Evolutionary conservation across 1,284 basidiomycete genomes (phyloP).

Genomic region (Pterulicium gracile): DNA sequence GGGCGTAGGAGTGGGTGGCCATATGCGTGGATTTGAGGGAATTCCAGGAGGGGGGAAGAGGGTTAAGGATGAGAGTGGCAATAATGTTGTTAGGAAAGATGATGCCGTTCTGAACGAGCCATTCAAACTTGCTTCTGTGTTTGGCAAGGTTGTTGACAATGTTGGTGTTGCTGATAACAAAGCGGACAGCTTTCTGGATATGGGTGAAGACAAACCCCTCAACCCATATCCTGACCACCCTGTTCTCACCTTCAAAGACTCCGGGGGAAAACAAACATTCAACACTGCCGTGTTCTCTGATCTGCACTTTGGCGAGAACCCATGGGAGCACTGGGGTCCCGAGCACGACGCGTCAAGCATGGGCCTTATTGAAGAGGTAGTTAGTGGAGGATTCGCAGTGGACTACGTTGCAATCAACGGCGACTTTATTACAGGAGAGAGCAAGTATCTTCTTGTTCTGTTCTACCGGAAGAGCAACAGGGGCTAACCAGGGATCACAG

Average conservation of each 20-base stretch:
- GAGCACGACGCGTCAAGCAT: constrained; percentile 49
- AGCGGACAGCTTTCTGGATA: too few relatives aligned
- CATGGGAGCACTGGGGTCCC: constrained; percentile 56
- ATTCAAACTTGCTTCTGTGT: too few relatives aligned
- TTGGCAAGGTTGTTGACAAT: too few relatives aligned
- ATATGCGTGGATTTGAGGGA: too few relatives aligned
- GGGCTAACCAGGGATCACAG: constrained; percentile 22
- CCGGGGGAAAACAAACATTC: constrained; percentile 35
- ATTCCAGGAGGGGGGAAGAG: too few relatives aligned
- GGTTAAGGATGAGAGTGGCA: too few relatives aligned
- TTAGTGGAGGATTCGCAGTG: constrained; percentile 37
- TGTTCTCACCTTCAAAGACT: constrained; percentile 28
- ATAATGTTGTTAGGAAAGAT: too few relatives aligned
- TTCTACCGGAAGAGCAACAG: constrained; percentile 1
- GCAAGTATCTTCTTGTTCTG: constrained; percentile 25
- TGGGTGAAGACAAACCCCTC: too few relatives aligned
- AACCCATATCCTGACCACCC: constrained; percentile 42
- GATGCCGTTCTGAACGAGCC: too few relatives aligned
- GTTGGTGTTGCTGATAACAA: too few relatives aligned
- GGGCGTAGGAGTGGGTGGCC: too few relatives aligned
- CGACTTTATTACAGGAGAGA: constrained; percentile 58
- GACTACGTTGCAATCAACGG: constrained; percentile 59
- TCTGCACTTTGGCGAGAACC: constrained; percentile 59
- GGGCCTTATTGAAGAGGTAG: constrained; percentile 37
- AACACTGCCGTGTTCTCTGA: constrained; percentile 61